These are phyloP conservation scores for Wickerhamomyces sp. DNA, from an alignment of 1,139 yeast species.

Conservation along the genomic window DNA sequence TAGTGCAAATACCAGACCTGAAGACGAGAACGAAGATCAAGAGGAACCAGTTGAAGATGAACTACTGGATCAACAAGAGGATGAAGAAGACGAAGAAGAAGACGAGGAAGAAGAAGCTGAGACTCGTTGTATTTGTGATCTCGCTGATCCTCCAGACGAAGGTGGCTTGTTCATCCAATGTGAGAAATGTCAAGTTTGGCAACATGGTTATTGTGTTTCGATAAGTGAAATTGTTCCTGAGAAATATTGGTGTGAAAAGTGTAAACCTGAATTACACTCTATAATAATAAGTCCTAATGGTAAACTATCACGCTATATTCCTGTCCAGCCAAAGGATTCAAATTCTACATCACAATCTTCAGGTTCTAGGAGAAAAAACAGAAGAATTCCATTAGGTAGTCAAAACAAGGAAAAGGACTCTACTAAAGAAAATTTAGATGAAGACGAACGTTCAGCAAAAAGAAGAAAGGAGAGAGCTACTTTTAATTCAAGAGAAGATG, in stretches of 20 bases:
- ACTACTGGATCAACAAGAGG: conserved; percentile 15
- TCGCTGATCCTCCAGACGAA: conserved; percentile 44
- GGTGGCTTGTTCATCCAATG: conserved; percentile 74
- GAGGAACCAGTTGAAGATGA: conserved; percentile 16
- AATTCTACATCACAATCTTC: conserved; percentile 17
- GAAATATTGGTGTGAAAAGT: conserved; percentile 87
- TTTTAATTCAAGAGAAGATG: conserved; percentile 32
- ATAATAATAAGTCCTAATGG: conserved; percentile 46
- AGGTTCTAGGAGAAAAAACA: conserved; percentile 18
- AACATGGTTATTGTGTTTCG: conserved; percentile 95
- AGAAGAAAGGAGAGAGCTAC: conserved; percentile 27
- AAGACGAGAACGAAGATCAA: conserved; percentile 13
- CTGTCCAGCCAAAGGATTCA: conserved; percentile 30
- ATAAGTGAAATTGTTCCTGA: conserved; percentile 77
- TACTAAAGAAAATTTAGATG: conserved; percentile 9
- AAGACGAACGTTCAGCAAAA: conserved; percentile 10
- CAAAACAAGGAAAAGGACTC: neutral
- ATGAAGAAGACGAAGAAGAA: conserved; percentile 15
- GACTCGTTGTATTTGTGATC: conserved; percentile 87
- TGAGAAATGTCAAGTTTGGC: conserved; percentile 94
- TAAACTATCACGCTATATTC: conserved; percentile 37
- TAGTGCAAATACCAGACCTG: conserved; percentile 1
- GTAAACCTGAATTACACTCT: conserved; percentile 78
- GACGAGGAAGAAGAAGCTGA: conserved; percentile 45
- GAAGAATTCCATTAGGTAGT: conserved; percentile 4